A percentile compares a stretch with the other conserved stretches of the same genome.
These are phyloP conservation scores for Neurospora sp. DNA, from an alignment of 495 filamentous ascomycete genomes.

Conservation along the genomic window DNA sequence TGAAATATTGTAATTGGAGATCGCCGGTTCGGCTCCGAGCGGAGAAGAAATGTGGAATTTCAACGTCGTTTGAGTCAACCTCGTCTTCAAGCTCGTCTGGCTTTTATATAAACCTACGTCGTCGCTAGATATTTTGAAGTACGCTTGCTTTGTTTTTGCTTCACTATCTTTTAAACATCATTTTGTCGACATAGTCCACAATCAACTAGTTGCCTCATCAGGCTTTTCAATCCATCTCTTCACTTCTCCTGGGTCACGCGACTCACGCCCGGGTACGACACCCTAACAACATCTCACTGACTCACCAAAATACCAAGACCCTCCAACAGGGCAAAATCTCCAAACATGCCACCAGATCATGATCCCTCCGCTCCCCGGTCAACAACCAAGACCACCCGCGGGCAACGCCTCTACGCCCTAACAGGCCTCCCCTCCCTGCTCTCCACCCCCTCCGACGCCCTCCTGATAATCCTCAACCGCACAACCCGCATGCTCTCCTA, in stretches of 20 bases:
- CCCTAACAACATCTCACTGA: neutral
- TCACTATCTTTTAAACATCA: neutral
- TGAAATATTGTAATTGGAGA: neutral
- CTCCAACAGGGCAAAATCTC: no score
- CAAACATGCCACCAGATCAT: no score
- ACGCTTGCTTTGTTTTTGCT: neutral
- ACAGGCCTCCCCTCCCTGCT: slow-evolving; percentile 39
- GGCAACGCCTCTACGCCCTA: neutral
- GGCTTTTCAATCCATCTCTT: neutral
- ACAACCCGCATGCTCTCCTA: slow-evolving; percentile 46
- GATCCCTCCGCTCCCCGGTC: no score
- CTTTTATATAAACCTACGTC: neutral
- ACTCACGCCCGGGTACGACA: neutral
- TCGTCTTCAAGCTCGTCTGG: neutral
- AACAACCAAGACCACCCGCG: no score
- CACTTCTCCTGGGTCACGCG: neutral
- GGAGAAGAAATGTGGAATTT: neutral
- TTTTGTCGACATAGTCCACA: neutral
- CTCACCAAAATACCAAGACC: neutral
- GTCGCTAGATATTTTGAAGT: neutral
- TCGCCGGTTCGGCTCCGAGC: neutral
- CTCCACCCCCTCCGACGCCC: slow-evolving; percentile 47
- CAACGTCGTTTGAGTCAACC: neutral
- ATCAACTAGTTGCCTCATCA: neutral
- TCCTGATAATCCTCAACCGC: slow-evolving; percentile 64